These are phyloP conservation scores for Suhomyces xylopsoci DNA, from an alignment of 805 yeast genomes.

Conservation along the genomic window DNA sequence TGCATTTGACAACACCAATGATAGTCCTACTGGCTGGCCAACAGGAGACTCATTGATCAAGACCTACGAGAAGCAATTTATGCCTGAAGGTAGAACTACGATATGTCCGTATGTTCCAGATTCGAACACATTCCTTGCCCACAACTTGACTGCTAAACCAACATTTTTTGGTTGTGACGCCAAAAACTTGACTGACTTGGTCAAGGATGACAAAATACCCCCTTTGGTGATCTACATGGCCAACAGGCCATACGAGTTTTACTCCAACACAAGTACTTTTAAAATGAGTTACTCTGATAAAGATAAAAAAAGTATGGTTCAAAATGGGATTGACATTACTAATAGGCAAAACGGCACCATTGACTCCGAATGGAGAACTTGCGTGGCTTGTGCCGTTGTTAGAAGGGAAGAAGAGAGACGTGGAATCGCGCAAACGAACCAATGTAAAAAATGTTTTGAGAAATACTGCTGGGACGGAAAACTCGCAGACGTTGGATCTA, in stretches of 20 bases:
- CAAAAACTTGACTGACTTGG: conserved; percentile 53
- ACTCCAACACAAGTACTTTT: conserved; percentile 72
- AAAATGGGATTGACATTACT: conserved; percentile 72
- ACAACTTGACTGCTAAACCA: conserved; percentile 65
- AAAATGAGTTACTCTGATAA: conserved; percentile 58
- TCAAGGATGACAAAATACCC: conserved; percentile 43
- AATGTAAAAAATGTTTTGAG: conserved; percentile 69
- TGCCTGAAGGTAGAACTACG: conserved; percentile 50
- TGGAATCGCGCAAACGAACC: conserved; percentile 57
- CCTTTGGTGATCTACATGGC: conserved; percentile 80
- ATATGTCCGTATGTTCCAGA: conserved; percentile 83
- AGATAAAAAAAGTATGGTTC: conserved; percentile 57
- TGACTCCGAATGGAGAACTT: conserved; percentile 66
- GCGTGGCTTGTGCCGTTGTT: conserved; percentile 80
- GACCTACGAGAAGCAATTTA: conserved; percentile 36
- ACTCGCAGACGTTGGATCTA: conserved; percentile 6
- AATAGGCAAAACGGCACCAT: conserved; percentile 64
- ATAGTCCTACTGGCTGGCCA: conserved; percentile 31
- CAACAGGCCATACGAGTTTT: conserved; percentile 62
- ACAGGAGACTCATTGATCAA: conserved; percentile 29
- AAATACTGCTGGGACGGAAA: conserved; percentile 75
- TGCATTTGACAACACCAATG: conserved; percentile 34
- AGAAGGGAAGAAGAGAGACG: conserved; percentile 74
- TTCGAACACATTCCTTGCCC: conserved; percentile 51
- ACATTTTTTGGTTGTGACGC: conserved; percentile 83